Evolutionary conservation across 768 basidiomycete genomes (phyloP).

Genomic region (Tulasnella sp.): DNA sequence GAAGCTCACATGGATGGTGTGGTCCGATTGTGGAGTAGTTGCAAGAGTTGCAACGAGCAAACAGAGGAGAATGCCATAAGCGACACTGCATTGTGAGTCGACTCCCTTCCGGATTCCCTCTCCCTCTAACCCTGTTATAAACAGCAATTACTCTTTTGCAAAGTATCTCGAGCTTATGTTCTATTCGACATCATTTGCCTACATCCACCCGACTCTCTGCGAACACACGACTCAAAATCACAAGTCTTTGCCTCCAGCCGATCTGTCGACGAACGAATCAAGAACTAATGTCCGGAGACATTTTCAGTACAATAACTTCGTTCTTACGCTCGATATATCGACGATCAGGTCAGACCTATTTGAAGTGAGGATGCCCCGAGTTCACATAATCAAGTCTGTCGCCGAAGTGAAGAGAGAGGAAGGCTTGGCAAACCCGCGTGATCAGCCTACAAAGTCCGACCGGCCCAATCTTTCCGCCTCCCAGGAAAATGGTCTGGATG

Average conservation of each 20-base stretch:
- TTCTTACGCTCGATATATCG: constrained; percentile 42
- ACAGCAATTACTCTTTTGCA: constrained; percentile 47
- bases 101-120: neutral
- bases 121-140: neutral
- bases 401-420: constrained; percentile 24
- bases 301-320: constrained; percentile 35
- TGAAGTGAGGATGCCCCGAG: constrained; percentile 51
- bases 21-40: constrained; percentile 45
- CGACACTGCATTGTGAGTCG: constrained; percentile 47
- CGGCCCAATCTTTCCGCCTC: constrained; percentile 5
- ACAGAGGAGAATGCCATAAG: constrained; percentile 36
- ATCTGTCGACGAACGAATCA: neutral
- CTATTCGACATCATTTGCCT: constrained; percentile 38
- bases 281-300: constrained; percentile 37
- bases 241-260: neutral
- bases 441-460: neutral
- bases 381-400: constrained; percentile 42
- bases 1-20: constrained; percentile 22
- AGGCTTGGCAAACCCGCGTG: constrained; percentile 3
- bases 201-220: constrained; percentile 37
- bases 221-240: constrained; percentile 32
- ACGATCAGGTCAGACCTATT: constrained; percentile 46
- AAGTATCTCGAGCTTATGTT: constrained; percentile 51
- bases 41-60: constrained; percentile 39
- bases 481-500: constrained; percentile 24